Conservation (phyloP, 768 basidiomycete species). For the Termitomyces sp. region DNA sequence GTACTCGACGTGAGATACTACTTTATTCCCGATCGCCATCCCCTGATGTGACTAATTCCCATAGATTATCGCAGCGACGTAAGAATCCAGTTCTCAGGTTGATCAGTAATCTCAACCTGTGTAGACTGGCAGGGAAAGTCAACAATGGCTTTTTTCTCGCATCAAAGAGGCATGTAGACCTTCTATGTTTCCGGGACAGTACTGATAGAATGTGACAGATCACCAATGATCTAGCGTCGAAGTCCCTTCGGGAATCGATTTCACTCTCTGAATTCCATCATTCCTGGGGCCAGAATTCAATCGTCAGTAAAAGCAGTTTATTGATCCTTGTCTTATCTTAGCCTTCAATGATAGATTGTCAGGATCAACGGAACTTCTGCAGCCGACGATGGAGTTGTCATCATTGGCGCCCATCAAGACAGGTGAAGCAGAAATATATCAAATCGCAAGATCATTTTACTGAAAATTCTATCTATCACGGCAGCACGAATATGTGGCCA, state of each 20-base stretch:
- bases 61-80: conserved; percentile 77
- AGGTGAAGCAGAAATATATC: conserved; percentile 41
- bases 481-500: conserved; percentile 74
- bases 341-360: conserved; percentile 50
- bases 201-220: conserved; percentile 40
- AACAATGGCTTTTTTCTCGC: conserved; percentile 70
- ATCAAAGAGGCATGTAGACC: conserved; percentile 52
- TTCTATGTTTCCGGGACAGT: conserved; percentile 4
- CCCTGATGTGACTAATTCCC: conserved; percentile 12
- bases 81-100: conserved; percentile 17
- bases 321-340: conserved; percentile 11
- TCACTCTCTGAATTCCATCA: conserved; percentile 72
- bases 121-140: conserved; percentile 74
- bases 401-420: conserved; percentile 83
- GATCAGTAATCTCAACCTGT: conserved; percentile 16
- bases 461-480: conserved; percentile 9
- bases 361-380: conserved; percentile 71
- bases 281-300: conserved; percentile 82
- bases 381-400: conserved; percentile 57
- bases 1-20: conserved; percentile 60
- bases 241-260: conserved; percentile 54
- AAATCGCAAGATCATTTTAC: conserved; percentile 1
- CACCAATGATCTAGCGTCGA: conserved; percentile 58
- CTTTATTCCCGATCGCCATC: conserved; percentile 7
- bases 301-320: conserved; percentile 40